Evolutionary conservation across 2,329 filamentous ascomycete species (phyloP).

Genomic region (Aspergillus neoniger): DNA sequence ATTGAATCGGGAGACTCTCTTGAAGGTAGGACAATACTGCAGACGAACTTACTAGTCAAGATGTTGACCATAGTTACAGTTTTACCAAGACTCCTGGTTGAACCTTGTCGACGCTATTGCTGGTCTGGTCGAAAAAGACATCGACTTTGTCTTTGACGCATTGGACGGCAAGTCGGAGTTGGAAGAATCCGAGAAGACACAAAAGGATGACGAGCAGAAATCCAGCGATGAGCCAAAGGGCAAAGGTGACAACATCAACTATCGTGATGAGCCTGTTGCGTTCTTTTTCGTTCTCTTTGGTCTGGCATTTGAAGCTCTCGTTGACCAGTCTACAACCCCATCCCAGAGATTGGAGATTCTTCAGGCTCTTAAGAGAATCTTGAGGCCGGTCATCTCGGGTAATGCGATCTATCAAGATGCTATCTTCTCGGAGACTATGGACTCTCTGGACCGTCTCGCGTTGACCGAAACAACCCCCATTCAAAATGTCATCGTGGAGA

Average conservation of each 20-base stretch:
- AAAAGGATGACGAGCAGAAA: conserved; percentile 18
- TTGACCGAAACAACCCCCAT: conserved; percentile 88
- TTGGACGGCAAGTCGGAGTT: conserved; percentile 73
- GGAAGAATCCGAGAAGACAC: conserved; percentile 31
- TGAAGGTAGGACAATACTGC: conserved; percentile 56
- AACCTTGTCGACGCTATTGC: conserved; percentile 97
- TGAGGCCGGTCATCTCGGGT: conserved; percentile 90
- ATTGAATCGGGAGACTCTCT: conserved; percentile 86
- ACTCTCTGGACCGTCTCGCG: conserved; percentile 86
- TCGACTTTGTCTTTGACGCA: conserved; percentile 95
- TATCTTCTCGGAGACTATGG: conserved; percentile 96
- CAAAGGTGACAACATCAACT: conserved; percentile 84
- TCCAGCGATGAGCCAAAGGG: conserved; percentile 37
- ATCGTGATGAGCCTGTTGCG: conserved; percentile 93
- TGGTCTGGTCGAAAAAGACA: conserved; percentile 95
- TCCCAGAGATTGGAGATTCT: conserved; percentile 86
- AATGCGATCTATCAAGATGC: conserved; percentile 96
- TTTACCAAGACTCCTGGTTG: conserved; percentile 97
- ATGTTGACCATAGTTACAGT: conserved; percentile 46
- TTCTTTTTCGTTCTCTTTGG: conserved; percentile 99
- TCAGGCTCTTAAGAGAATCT: conserved; percentile 87
- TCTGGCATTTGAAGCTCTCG: conserved; percentile 91
- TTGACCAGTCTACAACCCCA: conserved; percentile 72
- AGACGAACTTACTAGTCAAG: not conserved
- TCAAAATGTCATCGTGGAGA: conserved; percentile 90